Percentiles rank a stretch among this genome's conserved stretches.
Conservation (phyloP, 148 eudicot genomes). For the Rhododendron kiyosumense region DNA sequence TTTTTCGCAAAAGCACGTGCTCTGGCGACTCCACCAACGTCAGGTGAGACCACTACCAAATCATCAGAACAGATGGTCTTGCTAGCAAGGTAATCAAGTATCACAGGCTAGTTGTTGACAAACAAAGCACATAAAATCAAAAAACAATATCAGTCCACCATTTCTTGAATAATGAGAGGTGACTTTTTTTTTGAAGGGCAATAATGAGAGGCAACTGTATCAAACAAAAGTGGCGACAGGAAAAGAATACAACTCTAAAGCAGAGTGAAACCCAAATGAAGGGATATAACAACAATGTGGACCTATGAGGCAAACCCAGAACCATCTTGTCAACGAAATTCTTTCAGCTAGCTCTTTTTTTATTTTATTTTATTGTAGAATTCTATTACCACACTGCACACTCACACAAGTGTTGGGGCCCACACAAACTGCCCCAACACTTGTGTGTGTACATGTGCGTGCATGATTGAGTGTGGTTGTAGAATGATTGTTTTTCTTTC, state of each 20-base stretch:
- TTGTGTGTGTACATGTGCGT: no score
- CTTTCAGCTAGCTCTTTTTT: background rate
- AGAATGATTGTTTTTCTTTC: no score
- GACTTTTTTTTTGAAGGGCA: background rate
- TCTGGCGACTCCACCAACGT: slow-evolving; percentile 97
- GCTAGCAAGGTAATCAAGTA: slow-evolving; percentile 96
- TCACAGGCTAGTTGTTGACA: slow-evolving; percentile 58
- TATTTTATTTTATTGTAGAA: no score
- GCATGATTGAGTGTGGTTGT: no score
- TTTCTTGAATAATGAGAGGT: background rate
- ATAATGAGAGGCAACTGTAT: background rate
- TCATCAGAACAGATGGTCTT: slow-evolving; percentile 70
- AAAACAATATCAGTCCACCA: background rate
- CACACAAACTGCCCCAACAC: no score
- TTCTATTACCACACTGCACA: background rate
- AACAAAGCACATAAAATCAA: background rate
- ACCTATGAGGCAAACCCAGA: background rate
- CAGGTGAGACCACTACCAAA: slow-evolving; percentile 94
- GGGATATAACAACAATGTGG: background rate
- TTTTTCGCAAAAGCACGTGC: slow-evolving; percentile 98
- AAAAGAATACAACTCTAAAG: background rate
- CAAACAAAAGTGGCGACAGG: background rate
- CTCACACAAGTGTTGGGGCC: no score
- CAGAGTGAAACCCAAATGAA: background rate
- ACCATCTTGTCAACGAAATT: background rate